phyloP scores from a whole-genome alignment of 2,329 filamentous ascomycete species.

The Fusarium cicatricum region DNA sequence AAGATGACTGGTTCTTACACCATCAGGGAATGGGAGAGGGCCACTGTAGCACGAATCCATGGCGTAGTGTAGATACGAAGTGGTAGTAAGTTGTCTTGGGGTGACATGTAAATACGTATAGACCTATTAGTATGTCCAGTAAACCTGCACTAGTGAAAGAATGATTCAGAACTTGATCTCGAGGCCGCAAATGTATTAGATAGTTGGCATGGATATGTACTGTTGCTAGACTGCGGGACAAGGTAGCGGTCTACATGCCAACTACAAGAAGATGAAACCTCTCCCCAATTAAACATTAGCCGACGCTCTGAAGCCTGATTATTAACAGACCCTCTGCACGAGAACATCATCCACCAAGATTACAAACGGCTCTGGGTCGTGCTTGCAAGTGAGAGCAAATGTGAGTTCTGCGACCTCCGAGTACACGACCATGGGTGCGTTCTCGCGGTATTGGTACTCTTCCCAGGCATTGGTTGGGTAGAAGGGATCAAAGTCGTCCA shows the following conservation, averaged over 20 bases:
- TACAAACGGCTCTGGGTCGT: neutral
- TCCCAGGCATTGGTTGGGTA: neutral
- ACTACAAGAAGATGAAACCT: too few species aligned
- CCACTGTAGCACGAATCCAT: constrained; percentile 36
- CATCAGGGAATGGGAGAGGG: constrained; percentile 38
- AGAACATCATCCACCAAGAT: constrained; percentile 21
- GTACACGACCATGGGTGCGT: neutral
- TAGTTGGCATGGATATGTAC: too few species aligned
- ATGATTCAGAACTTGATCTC: too few species aligned
- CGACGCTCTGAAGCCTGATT: too few species aligned
- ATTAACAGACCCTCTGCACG: neutral
- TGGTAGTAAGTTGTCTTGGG: constrained; percentile 3
- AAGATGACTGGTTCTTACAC: constrained; percentile 43
- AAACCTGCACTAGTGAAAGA: too few species aligned
- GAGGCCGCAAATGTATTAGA: too few species aligned
- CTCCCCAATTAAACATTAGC: too few species aligned
- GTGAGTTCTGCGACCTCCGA: neutral
- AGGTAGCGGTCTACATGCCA: too few species aligned
- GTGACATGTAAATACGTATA: too few species aligned
- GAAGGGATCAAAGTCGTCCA: constrained; percentile 28
- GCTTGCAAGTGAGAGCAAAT: constrained; percentile 13
- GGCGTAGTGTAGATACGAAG: constrained; percentile 2
- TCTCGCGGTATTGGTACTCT: constrained; percentile 5
- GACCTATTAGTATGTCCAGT: too few species aligned
- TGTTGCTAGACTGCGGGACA: too few species aligned